Percentiles rank a stretch among this genome's conserved stretches.
Evolutionary conservation across 78 protist genomes (phyloP).

Genomic region (Dictyostelium citrinum): DNA sequence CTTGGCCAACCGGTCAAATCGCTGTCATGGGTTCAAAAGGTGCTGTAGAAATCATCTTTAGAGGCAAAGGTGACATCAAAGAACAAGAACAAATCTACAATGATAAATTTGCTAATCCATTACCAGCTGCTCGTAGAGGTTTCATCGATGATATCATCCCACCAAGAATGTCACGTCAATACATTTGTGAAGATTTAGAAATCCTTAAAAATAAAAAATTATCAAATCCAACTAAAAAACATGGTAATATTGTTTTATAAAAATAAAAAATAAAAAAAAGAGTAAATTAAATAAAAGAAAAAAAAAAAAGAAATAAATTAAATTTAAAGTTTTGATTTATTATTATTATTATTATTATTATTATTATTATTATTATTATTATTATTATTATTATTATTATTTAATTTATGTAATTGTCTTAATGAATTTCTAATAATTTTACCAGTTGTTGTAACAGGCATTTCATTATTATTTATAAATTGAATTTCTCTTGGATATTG

Average conservation of each 20-base stretch:
- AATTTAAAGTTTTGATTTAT: not conserved
- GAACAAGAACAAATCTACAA: slow-evolving; percentile 85
- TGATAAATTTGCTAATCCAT: slow-evolving; percentile 95
- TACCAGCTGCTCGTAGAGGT: slow-evolving; percentile 97
- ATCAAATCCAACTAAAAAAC: slow-evolving; percentile 92
- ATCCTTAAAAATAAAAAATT: slow-evolving; percentile 86
- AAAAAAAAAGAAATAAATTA: not conserved
- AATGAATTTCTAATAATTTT: slow-evolving; percentile 42
- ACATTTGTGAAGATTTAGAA: slow-evolving; percentile 93
- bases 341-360: too few relatives aligned
- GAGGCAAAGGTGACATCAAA: slow-evolving; percentile 83
- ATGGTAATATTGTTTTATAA: slow-evolving; percentile 91
- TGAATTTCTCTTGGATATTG: slow-evolving; percentile 55
- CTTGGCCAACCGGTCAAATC: slow-evolving; percentile 99
- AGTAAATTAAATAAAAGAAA: not conserved
- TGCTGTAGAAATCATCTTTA: slow-evolving; percentile 96
- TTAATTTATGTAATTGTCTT: not conserved
- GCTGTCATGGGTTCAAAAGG: slow-evolving; percentile 99
- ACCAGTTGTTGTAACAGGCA: slow-evolving; percentile 66
- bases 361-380: too few relatives aligned
- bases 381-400: too few relatives aligned
- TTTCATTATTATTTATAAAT: slow-evolving; percentile 5
- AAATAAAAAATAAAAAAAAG: not conserved
- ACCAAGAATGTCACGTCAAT: slow-evolving; percentile 83
- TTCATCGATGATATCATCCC: slow-evolving; percentile 96